Evolutionary conservation across 768 basidiomycete species (phyloP), one percentile per base, ranked within the genome.

Genomic region (Vararia minispora): DNA sequence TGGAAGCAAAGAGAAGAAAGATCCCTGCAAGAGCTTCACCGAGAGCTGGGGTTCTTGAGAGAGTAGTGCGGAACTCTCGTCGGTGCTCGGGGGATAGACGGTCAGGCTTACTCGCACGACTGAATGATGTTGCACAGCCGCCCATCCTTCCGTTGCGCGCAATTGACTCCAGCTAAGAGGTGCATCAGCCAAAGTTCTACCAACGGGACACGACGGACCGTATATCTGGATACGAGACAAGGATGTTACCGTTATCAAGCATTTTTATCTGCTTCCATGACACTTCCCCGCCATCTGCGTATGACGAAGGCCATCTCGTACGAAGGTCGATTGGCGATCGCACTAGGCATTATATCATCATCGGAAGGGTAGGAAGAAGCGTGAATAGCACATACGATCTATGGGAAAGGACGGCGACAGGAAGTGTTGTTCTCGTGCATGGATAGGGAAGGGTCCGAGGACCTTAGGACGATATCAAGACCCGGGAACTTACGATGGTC

Each of bases 131-230:
- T 94, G 89, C 13, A 91, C 59, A 16, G 74, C 79, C 17, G 87
- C 80, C 89, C 89, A 91, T 10, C 89, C 89, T 57, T 88, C 82
- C 2, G 79, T 77, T 18, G 69, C 63, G 10, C 87, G 76, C 38
- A 91, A 64, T 35, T 68, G 64, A 22, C 69, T 56, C 89, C 86
- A 90, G 30, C 84, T 85, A 47, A 9, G 20, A 11, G 16, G n/a
- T 18, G 22, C 27, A 27, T 21, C 14, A 33, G 24, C 25, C 28
- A 23, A 22, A 25, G 21, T n/a, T 23, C 8, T 28, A 20, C 31
- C 16, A 10, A 29, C 16, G 14, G 9, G 36, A 31, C 12, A 12
- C 6, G 10, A 53, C 58, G 29, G 54, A 73, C 72, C 79, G 69
- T 41, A 82, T 66, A 31, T 68, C 43, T 4, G 79, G 81, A 45